Percentiles rank a stretch among this genome's conserved stretches.
Conservation (phyloP, 1,284 basidiomycete genomes). For the Xerocomus cyaneibrunnescens region DNA sequence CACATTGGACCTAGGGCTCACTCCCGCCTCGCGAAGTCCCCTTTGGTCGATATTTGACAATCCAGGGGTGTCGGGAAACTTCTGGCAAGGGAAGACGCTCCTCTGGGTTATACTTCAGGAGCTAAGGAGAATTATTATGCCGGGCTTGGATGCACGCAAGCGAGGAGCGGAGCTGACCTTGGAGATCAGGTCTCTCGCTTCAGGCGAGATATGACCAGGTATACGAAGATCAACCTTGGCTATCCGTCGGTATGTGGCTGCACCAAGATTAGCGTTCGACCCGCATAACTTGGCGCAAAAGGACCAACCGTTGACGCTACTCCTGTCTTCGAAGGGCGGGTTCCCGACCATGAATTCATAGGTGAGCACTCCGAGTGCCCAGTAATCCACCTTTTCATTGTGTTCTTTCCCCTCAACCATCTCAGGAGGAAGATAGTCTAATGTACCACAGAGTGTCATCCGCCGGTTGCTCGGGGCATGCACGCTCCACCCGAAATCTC, state of each 20-base stretch:
- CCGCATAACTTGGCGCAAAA: neutral
- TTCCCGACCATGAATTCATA: conserved; percentile 94
- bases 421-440: conserved; percentile 98
- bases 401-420: conserved; percentile 95
- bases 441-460: conserved; percentile 90
- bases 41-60: conserved; percentile 71
- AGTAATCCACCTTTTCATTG: conserved; percentile 89
- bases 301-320: conserved; percentile 68
- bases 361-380: conserved; percentile 95
- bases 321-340: conserved; percentile 93
- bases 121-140: conserved; percentile 46
- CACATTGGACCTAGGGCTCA: conserved; percentile 15
- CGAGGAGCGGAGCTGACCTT: conserved; percentile 39
- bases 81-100: conserved; percentile 79
- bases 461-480: conserved; percentile 92
- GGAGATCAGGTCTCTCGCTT: conserved; percentile 67
- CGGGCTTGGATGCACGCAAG: conserved; percentile 34
- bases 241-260: conserved; percentile 88
- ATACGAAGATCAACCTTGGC: conserved; percentile 81
- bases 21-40: conserved; percentile 28
- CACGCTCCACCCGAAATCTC: conserved; percentile 98
- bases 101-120: conserved; percentile 85
- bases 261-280: conserved; percentile 4
- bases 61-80: conserved; percentile 91
- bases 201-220: conserved; percentile 60